phyloP scores from a whole-genome alignment of 768 basidiomycete species.

The Suillus brevipes region DNA sequence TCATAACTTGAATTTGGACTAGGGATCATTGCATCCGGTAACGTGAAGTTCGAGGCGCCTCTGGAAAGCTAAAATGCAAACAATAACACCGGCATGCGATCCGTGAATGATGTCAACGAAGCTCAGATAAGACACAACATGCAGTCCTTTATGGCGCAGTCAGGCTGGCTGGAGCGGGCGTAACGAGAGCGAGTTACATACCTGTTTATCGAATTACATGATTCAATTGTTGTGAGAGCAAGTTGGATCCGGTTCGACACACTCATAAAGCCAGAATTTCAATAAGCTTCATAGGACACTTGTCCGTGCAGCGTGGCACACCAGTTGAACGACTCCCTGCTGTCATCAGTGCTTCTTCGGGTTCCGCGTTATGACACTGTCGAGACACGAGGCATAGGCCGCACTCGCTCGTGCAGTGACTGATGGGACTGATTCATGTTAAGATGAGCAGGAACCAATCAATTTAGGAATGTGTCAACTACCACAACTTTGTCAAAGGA shows the following conservation, averaged over 20 bases:
- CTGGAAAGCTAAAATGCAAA: slow-evolving; percentile 1
- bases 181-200: neutral
- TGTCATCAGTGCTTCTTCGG: neutral
- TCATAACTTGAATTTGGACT: neutral
- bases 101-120: slow-evolving; percentile 1
- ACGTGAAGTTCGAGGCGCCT: neutral
- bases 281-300: neutral
- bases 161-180: neutral
- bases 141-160: neutral
- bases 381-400: neutral
- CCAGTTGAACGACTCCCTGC: neutral
- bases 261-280: neutral
- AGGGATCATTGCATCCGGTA: neutral
- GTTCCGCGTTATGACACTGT: neutral
- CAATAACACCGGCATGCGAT: neutral
- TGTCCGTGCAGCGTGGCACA: neutral
- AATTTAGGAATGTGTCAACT: neutral
- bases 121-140: neutral
- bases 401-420: neutral
- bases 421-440: neutral
- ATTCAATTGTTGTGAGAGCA: neutral
- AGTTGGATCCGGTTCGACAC: neutral
- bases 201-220: neutral
- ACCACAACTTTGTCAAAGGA: neutral
- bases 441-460: neutral